phyloP scores from a whole-genome alignment of 139 green algal genomes.

The Coccomyxa sp. region DNA sequence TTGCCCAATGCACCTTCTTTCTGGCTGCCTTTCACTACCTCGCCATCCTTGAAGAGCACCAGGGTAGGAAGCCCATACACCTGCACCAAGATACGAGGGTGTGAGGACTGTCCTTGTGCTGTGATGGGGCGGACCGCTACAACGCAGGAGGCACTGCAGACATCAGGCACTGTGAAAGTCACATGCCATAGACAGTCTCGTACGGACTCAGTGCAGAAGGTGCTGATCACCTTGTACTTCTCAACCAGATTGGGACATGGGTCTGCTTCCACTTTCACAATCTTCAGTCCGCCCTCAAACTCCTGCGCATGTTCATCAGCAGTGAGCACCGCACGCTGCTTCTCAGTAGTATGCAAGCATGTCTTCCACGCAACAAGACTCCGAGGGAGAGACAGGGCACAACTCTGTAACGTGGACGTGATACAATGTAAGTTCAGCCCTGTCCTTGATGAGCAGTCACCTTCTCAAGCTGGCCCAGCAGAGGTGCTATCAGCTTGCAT shows the following conservation, averaged over 20 bases:
- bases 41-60: conserved; percentile 87
- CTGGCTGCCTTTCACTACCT: conserved; percentile 70
- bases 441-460: no score
- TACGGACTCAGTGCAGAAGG: neutral
- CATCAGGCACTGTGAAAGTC: neutral
- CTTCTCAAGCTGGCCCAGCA: conserved; percentile 68
- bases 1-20: conserved; percentile 86
- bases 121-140: neutral
- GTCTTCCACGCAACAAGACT: no score
- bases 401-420: no score
- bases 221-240: conserved; percentile 69
- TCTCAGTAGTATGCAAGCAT: conserved; percentile 1
- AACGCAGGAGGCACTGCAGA: neutral
- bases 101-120: neutral
- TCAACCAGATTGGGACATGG: conserved; percentile 76
- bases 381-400: no score
- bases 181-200: neutral
- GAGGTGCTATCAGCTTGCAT: conserved; percentile 83
- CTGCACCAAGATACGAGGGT: conserved; percentile 24
- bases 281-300: conserved; percentile 70
- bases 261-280: conserved; percentile 93
- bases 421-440: no score
- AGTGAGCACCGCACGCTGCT: neutral
- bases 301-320: conserved; percentile 41
- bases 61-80: conserved; percentile 94